A percentile compares a stretch with the other conserved stretches of the same genome.
Evolutionary conservation across 805 yeast genomes (phyloP).

Genomic region (Kuraishia molischiana): DNA sequence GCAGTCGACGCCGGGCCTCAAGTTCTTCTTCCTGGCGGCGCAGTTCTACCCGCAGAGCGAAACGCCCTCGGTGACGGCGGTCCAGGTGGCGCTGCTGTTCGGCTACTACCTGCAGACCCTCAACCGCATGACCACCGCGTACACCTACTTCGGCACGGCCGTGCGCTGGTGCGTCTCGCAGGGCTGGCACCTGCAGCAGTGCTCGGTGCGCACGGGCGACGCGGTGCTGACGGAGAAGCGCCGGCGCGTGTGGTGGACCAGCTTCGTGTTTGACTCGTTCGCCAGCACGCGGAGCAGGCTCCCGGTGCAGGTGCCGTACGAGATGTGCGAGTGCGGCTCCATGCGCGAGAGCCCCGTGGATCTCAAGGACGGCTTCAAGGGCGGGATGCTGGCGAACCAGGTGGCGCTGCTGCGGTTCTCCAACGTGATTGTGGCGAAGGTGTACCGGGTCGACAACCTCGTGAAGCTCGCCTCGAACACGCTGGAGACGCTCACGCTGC

Average conservation of each 20-base stretch:
- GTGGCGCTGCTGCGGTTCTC: constrained; percentile 16
- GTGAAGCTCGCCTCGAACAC: constrained; percentile 13
- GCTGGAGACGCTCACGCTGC: constrained; percentile 7
- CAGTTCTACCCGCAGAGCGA: constrained; percentile 17
- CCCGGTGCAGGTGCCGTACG: constrained; percentile 22
- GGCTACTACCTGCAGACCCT: constrained; percentile 25
- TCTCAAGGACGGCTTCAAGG: constrained; percentile 20
- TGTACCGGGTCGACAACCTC: constrained; percentile 17
- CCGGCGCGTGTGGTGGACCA: constrained; percentile 30
- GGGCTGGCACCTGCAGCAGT: constrained; percentile 20
- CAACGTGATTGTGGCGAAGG: constrained; percentile 20
- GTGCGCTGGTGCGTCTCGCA: constrained; percentile 19
- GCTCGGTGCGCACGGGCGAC: constrained; percentile 4
- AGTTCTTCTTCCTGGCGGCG: constrained; percentile 17
- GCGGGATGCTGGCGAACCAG: constrained; percentile 16
- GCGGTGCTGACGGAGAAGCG: constrained; percentile 19
- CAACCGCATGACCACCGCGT: constrained; percentile 24
- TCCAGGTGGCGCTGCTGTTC: constrained; percentile 23
- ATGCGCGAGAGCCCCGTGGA: constrained; percentile 11
- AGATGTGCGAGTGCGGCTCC: constrained; percentile 22
- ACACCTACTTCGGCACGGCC: constrained; percentile 24
- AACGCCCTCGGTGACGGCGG: constrained; percentile 19
- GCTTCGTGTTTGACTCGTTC: constrained; percentile 23
- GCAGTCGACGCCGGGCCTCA: constrained; percentile 18
- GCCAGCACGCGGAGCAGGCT: constrained; percentile 27